These are phyloP conservation scores for Metschnikowia vanudenii DNA, from an alignment of 805 yeast species.

Conservation along the genomic window DNA sequence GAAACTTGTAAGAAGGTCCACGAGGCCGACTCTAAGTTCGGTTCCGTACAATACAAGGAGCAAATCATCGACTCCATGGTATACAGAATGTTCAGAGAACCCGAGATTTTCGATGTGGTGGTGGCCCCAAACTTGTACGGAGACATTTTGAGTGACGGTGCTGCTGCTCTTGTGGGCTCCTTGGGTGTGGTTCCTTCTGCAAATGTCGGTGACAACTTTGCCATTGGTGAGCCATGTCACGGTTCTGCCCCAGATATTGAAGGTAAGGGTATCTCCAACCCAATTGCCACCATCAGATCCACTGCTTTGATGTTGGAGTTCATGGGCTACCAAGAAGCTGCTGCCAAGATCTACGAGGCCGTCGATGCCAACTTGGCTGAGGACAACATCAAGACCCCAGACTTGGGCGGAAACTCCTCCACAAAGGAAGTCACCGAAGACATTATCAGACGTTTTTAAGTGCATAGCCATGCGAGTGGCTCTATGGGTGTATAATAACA, in stretches of 20 bases:
- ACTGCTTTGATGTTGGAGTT: slow-evolving; percentile 97
- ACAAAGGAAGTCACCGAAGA: slow-evolving; percentile 88
- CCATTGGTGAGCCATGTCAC: slow-evolving; percentile 98
- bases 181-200: slow-evolving; percentile 98
- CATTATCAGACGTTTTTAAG: slow-evolving; percentile 53
- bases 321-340: slow-evolving; percentile 86
- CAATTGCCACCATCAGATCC: slow-evolving; percentile 96
- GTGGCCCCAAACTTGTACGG: slow-evolving; percentile 99
- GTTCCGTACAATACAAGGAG: slow-evolving; percentile 71
- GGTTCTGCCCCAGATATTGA: slow-evolving; percentile 99
- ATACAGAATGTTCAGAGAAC: slow-evolving; percentile 97
- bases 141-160: slow-evolving; percentile 95
- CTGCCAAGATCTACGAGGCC: slow-evolving; percentile 88
- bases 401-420: slow-evolving; percentile 85
- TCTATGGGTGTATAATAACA: too few relatives aligned
- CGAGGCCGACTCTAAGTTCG: slow-evolving; percentile 58
- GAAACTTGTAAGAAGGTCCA: slow-evolving; percentile 71
- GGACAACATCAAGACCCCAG: slow-evolving; percentile 83
- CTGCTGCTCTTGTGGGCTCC: slow-evolving; percentile 97
- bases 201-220: slow-evolving; percentile 93
- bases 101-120: slow-evolving; percentile 93
- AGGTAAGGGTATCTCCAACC: slow-evolving; percentile 92
- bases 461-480: too few relatives aligned
- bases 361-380: slow-evolving; percentile 90
- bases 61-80: slow-evolving; percentile 99